Conservation (phyloP, 2,329 filamentous ascomycete genomes). For the Alternaria postmessia region DNA sequence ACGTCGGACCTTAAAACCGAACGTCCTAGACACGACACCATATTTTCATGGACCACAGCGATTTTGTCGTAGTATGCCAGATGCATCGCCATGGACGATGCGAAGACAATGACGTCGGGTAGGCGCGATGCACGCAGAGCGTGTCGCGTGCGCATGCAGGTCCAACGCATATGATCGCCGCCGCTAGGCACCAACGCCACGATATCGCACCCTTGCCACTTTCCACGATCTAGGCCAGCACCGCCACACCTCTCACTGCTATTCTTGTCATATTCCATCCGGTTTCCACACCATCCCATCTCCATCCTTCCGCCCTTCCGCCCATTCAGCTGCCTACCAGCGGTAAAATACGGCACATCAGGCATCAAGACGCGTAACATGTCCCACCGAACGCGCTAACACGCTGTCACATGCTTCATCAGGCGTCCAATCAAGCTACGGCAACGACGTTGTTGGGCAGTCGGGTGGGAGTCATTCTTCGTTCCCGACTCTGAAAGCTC, state of each 20-base stretch:
- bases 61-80: too few species aligned
- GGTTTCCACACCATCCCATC: not conserved
- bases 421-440: constrained; percentile 17
- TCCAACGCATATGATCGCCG: not conserved
- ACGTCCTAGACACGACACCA: not conserved
- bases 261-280: not conserved
- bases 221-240: not conserved
- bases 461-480: not conserved
- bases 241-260: not conserved
- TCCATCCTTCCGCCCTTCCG: not conserved
- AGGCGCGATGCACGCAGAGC: not conserved
- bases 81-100: not conserved
- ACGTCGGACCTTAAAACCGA: not conserved
- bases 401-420: constrained; percentile 28
- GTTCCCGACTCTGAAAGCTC: not conserved
- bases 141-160: not conserved
- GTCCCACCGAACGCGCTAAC: constrained; percentile 19
- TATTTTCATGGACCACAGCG: not conserved
- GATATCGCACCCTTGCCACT: not conserved
- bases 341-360: not conserved
- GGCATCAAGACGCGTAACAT: constrained; percentile 10
- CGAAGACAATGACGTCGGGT: not conserved
- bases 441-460: not conserved
- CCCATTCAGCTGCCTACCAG: not conserved
- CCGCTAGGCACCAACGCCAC: not conserved